Percentiles rank a stretch among this genome's conserved stretches.
Evolutionary conservation across 306 rosid species (phyloP).

Genomic region (Hippophae tibetana): DNA sequence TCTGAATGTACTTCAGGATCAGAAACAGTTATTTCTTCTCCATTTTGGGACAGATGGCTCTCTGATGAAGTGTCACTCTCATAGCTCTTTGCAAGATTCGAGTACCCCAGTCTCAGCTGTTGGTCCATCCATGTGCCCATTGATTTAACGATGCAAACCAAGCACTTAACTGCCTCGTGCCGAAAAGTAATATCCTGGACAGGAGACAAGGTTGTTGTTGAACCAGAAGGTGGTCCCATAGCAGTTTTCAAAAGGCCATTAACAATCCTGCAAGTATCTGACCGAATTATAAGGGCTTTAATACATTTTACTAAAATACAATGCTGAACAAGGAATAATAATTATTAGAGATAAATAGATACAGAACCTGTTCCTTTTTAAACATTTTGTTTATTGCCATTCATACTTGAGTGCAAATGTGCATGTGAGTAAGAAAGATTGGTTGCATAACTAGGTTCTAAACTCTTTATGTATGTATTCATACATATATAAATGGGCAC

Average conservation of each 20-base stretch:
- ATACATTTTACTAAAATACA: constrained; percentile 42
- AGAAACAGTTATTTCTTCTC: constrained; percentile 69
- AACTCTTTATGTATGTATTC: too few species aligned
- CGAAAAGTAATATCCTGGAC: constrained; percentile 91
- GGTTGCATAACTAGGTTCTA: background rate
- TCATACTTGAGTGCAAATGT: background rate
- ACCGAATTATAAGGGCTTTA: constrained; percentile 70
- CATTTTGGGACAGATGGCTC: constrained; percentile 37
- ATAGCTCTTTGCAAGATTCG: constrained; percentile 42
- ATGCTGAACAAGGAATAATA: constrained; percentile 21
- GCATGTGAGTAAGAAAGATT: constrained; percentile 6
- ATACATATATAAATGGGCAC: too few species aligned
- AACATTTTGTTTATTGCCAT: background rate
- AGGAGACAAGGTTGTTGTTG: constrained; percentile 75
- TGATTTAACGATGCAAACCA: constrained; percentile 77
- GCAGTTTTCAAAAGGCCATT: constrained; percentile 99
- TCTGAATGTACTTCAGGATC: constrained; percentile 78
- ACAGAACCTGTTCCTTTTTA: background rate
- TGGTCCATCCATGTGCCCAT: constrained; percentile 99
- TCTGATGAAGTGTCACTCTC: constrained; percentile 52
- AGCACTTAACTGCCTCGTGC: constrained; percentile 91
- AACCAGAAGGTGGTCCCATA: constrained; percentile 94
- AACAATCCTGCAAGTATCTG: constrained; percentile 96
- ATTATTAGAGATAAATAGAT: constrained; percentile 13
- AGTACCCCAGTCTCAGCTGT: constrained; percentile 62